Base-by-base conservation (phyloP, 2,329 filamentous ascomycete genomes). In the Phyllosticta ampelicida region DNA sequence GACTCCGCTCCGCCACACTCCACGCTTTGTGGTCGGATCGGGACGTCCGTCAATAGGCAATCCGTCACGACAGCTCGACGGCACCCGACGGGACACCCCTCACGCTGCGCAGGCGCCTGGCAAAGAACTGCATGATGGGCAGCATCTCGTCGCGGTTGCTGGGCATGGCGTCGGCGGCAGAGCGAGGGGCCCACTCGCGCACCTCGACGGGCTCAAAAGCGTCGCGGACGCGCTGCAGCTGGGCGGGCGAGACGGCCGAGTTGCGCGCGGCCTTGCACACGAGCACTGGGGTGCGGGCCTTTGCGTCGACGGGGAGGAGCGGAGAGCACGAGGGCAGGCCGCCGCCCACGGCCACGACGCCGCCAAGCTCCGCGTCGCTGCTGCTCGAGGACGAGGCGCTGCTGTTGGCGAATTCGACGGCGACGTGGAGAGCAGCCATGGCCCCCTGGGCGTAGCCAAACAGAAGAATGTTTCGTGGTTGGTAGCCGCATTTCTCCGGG, bases 41-140 rank as follows among this genome's bases (percentile, higher is more conserved):
- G n/a, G 36, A 16, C 36, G 36, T 44, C 36, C 13, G n/a, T 44
- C 11, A 11, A 16, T 36, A 36, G 3, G 10, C 29, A 18, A n/a
- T 16, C n/a, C 36, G n/a, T 53, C 28, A 58, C 5, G 51, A 53
- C 13, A 58, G 51, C 30, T 58, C 55, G 20, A 58, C 51, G 19
- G 55, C 55, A 9, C 55, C 55, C 6, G 52, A 20, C 8, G 55
- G 55, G 6, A 58, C 55, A 11, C 51, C 51, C n/a, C 48, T 53
- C 30, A 50, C 20, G 50, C 55, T 58, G 62, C 74, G 67, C 64
- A 94, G 71, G 65, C 86, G 79, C 54, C 86, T 80, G 0, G 86
- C 85, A 65, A 90, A 80, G 69, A 85, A 96, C 67, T 86, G 83
- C 90, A 96, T 96, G 61, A 96, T 80, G 0, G 91, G 90, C 66